Percentiles rank a stretch among this genome's conserved stretches.
These are phyloP conservation scores for Cercophora samala DNA, from an alignment of 495 filamentous ascomycete genomes.

Conservation along the genomic window DNA sequence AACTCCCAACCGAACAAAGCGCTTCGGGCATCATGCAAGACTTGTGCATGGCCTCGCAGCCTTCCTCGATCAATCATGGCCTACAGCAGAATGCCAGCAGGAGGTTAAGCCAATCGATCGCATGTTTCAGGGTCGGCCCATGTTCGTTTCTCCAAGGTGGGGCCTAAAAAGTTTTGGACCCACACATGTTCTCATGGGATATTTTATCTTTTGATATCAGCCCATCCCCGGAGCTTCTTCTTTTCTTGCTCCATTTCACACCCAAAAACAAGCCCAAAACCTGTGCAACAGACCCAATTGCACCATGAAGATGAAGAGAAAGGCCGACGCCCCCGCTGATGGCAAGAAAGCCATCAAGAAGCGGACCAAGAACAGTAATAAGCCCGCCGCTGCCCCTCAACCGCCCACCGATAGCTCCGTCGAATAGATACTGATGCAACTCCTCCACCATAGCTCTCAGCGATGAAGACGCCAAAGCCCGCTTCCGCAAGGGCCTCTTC, in stretches of 20 bases:
- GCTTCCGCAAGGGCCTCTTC: constrained; percentile 77
- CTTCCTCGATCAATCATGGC: background rate
- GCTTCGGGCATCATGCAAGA: constrained; percentile 28
- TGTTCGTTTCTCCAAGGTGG: constrained; percentile 12
- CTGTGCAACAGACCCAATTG: constrained; percentile 27
- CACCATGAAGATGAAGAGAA: constrained; percentile 46
- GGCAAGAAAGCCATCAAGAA: constrained; percentile 42
- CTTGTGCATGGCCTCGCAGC: background rate
- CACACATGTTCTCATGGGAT: constrained; percentile 17
- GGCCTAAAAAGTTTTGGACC: constrained; percentile 20
- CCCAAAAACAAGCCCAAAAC: background rate
- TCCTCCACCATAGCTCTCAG: constrained; percentile 36
- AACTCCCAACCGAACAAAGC: constrained; percentile 10
- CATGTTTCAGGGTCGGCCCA: constrained; percentile 14
- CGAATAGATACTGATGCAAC: constrained; percentile 19
- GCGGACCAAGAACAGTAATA: constrained; percentile 44
- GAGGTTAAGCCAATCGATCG: background rate
- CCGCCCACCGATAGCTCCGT: background rate
- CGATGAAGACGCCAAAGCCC: constrained; percentile 44
- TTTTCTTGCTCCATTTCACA: constrained; percentile 7
- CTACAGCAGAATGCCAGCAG: background rate
- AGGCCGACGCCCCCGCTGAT: constrained; percentile 37
- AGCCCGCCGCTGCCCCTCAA: constrained; percentile 10
- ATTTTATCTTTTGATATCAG: constrained; percentile 28
- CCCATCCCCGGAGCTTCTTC: constrained; percentile 21